Evolutionary conservation across 441 rosid species (phyloP).

Genomic region (Eutrema salsugineum): DNA sequence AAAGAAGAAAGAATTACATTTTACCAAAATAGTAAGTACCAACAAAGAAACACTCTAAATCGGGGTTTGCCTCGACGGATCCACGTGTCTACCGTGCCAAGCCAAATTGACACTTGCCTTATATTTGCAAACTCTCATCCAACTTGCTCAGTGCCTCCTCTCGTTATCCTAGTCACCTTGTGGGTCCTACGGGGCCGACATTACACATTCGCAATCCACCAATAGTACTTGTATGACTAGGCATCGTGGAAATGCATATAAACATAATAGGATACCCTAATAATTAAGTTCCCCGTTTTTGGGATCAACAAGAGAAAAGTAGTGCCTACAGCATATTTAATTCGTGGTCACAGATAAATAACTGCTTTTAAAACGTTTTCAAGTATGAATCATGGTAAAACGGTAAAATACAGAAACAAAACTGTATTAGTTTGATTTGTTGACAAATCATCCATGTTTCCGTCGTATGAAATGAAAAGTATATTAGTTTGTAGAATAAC

Average conservation of each 20-base stretch:
- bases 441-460: not conserved
- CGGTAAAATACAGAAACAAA: not conserved
- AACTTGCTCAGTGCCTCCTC: constrained; percentile 9
- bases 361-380: not conserved
- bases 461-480: not conserved
- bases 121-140: constrained; percentile 17
- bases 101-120: constrained; percentile 21
- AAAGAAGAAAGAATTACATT: constrained; percentile 7
- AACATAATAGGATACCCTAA: too few relatives aligned
- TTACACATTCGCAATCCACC: constrained; percentile 2
- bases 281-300: not conserved
- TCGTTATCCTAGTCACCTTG: constrained; percentile 14
- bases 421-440: not conserved
- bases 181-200: not conserved
- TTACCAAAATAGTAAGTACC: constrained; percentile 7
- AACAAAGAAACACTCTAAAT: not conserved
- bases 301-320: not conserved
- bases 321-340: not conserved
- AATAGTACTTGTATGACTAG: constrained; percentile 3
- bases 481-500: not conserved
- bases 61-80: constrained; percentile 11
- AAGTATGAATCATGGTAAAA: not conserved
- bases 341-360: not conserved
- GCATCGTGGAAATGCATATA: not conserved
- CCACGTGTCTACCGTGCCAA: constrained; percentile 3